Evolutionary conservation across 192 early-diverging fungal genomes (phyloP).

Genomic region (Backusella psychrophila): DNA sequence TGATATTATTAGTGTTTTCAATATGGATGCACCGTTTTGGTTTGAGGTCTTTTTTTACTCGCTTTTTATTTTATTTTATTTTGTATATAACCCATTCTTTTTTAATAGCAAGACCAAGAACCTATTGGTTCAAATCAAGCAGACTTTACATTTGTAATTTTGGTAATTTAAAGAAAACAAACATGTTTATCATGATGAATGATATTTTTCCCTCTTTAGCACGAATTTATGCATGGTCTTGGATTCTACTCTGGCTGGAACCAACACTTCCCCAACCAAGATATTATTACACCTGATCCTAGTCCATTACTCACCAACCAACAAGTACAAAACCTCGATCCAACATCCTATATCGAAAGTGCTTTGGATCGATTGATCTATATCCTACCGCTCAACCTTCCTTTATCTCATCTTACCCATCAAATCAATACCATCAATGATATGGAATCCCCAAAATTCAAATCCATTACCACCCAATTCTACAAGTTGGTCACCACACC

Average conservation of each 20-base stretch:
- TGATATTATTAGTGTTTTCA: conserved; percentile 41
- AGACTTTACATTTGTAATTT: conserved; percentile 41
- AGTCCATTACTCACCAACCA: conserved; percentile 6
- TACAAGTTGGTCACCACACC: conserved; percentile 8
- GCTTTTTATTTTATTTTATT: neutral
- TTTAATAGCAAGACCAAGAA: conserved; percentile 18
- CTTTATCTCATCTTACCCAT: neutral
- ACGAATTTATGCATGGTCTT: conserved; percentile 45
- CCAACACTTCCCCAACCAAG: neutral
- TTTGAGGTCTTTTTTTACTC: conserved; percentile 21
- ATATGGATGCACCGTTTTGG: conserved; percentile 38
- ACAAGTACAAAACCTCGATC: neutral
- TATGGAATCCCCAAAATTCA: neutral
- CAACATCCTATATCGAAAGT: conserved; percentile 14
- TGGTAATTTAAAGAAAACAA: conserved; percentile 8
- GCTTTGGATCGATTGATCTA: conserved; percentile 32
- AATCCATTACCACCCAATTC: neutral
- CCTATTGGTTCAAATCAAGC: conserved; percentile 27
- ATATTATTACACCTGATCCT: conserved; percentile 28
- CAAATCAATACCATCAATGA: neutral
- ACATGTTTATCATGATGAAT: neutral
- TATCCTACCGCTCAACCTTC: neutral
- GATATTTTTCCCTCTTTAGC: conserved; percentile 8
- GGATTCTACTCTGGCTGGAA: conserved; percentile 39
- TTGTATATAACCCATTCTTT: neutral